A percentile compares a stretch with the other conserved stretches of the same genome.
These are phyloP conservation scores for Athelia sp. DNA, from an alignment of 1,284 basidiomycete species.

Conservation along the genomic window DNA sequence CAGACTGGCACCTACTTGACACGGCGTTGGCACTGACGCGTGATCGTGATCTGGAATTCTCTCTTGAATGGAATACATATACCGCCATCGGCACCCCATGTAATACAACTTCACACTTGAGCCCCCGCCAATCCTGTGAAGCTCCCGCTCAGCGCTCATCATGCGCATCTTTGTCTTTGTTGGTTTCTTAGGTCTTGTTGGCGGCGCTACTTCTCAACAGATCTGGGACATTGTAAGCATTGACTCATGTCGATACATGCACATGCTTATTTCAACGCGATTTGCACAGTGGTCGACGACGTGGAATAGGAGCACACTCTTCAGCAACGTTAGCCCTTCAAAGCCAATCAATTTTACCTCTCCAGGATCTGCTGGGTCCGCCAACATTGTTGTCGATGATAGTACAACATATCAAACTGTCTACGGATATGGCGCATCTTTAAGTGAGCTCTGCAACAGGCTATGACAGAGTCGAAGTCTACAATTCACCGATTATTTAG, in stretches of 20 bases:
- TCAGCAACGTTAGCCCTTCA: conserved; percentile 39
- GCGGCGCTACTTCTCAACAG: conserved; percentile 27
- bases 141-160: not conserved
- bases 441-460: conserved; percentile 30
- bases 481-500: conserved; percentile 19
- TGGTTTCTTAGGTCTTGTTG: conserved; percentile 6
- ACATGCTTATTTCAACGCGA: conserved; percentile 9
- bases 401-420: conserved; percentile 37
- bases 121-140: no score
- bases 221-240: conserved; percentile 39
- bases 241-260: not conserved
- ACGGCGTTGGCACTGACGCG: conserved; percentile 12
- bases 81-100: not conserved
- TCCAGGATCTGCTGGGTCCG: conserved; percentile 37
- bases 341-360: conserved; percentile 50
- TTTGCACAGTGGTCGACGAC: conserved; percentile 54
- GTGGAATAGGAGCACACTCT: conserved; percentile 48
- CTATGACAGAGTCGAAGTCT: not conserved
- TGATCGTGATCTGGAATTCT: not conserved
- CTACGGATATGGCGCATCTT: conserved; percentile 44
- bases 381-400: conserved; percentile 45
- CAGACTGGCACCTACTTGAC: no score
- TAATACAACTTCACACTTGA: not conserved
- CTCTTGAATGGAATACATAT: not conserved
- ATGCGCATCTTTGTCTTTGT: not conserved